Evolutionary conservation across 176 grass and related monocot genomes (phyloP).

Genomic region (barley (Hordeum vulgare)): MorexV3_pseudomolecules_assembly NC_058518.1:52046669-52047168

Average conservation of each 20-base stretch:
- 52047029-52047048: background rate
- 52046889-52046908: background rate
- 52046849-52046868: slow-evolving; percentile 1
- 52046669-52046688: background rate
- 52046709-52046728: background rate
- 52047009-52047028: slow-evolving; percentile 51
- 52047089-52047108: background rate
- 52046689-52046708: background rate
- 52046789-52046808: slow-evolving; percentile 75
- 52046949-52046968: slow-evolving; percentile 56
- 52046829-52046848: slow-evolving; percentile 34
- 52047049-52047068: slow-evolving; percentile 1
- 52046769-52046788: slow-evolving; percentile 84
- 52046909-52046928: slow-evolving; percentile 63
- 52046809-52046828: slow-evolving; percentile 86
- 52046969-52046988: slow-evolving; percentile 72
- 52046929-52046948: slow-evolving; percentile 93
- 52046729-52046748: slow-evolving; percentile 29
- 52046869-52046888: background rate
- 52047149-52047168: background rate
- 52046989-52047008: slow-evolving; percentile 57
- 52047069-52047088: background rate
- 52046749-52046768: slow-evolving; percentile 55
- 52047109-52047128: background rate
- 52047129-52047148: slow-evolving; percentile 4